Conservation (phyloP, 2,329 filamentous ascomycete species). For the Samsoniella hepiali region DNA sequence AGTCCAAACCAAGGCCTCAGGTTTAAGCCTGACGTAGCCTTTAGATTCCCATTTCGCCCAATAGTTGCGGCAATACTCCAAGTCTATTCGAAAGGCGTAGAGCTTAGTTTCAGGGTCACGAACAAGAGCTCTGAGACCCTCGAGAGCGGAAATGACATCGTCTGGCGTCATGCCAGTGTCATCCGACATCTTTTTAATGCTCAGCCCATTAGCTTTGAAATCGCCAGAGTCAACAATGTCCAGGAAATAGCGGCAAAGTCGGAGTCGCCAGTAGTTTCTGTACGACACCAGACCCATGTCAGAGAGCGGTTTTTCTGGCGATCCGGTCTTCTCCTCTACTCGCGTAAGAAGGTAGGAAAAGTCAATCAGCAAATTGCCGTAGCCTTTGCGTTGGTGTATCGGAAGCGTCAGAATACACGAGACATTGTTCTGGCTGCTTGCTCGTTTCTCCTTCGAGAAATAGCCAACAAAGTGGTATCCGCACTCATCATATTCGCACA, state of each 20-base stretch:
- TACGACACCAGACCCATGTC: slow-evolving; percentile 98
- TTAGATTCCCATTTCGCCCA: slow-evolving; percentile 87
- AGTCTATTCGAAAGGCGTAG: slow-evolving; percentile 86
- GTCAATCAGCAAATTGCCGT: slow-evolving; percentile 93
- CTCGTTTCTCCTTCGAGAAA: slow-evolving; percentile 97
- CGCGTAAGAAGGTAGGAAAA: slow-evolving; percentile 96
- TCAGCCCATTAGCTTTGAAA: slow-evolving; percentile 48
- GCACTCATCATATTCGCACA: slow-evolving; percentile 87
- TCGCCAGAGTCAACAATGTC: slow-evolving; percentile 36
- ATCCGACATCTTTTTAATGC: slow-evolving; percentile 70
- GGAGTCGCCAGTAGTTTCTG: slow-evolving; percentile 91
- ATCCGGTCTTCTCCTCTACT: slow-evolving; percentile 89
- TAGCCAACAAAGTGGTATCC: slow-evolving; percentile 99
- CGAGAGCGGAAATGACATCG: slow-evolving; percentile 90
- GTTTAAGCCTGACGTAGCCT: slow-evolving; percentile 79
- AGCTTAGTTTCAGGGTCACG: slow-evolving; percentile 83
- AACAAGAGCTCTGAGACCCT: slow-evolving; percentile 84
- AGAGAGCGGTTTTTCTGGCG: slow-evolving; percentile 93
- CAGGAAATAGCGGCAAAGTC: slow-evolving; percentile 81
- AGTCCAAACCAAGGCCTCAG: slow-evolving; percentile 83
- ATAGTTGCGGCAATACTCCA: slow-evolving; percentile 81
- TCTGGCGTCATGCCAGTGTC: slow-evolving; percentile 94
- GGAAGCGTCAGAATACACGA: slow-evolving; percentile 95
- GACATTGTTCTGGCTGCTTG: slow-evolving; percentile 93
- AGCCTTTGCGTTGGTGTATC: slow-evolving; percentile 95